These are phyloP conservation scores for Alopecurus myosuroides DNA, from an alignment of 176 grass and related monocot species.

Conservation along the genomic window DNA sequence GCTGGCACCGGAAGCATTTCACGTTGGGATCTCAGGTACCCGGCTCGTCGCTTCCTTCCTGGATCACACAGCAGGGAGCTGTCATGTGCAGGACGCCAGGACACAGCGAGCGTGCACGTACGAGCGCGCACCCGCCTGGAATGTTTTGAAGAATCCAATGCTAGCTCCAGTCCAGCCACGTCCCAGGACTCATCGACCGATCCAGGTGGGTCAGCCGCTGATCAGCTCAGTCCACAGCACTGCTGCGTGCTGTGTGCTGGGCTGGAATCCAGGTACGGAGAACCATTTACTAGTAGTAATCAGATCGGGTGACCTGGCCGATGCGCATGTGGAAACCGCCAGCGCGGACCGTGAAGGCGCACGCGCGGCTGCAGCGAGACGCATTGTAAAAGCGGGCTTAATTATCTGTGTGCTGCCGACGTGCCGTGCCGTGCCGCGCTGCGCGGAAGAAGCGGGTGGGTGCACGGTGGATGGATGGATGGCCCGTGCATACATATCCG, in stretches of 20 bases:
- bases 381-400: background rate
- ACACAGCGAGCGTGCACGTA: constrained; percentile 16
- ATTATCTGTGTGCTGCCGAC: background rate
- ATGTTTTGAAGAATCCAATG: constrained; percentile 53
- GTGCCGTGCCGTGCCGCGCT: background rate
- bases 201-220: background rate
- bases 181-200: background rate
- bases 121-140: background rate
- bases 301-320: background rate
- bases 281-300: background rate
- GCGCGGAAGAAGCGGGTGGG: background rate
- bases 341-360: background rate
- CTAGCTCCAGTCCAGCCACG: background rate
- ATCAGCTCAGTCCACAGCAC: background rate
- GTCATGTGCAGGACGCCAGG: constrained; percentile 16
- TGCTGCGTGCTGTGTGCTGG: background rate
- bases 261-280: constrained; percentile 12
- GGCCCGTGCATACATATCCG: background rate
- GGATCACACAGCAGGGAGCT: background rate
- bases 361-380: background rate
- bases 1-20: background rate
- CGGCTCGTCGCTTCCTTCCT: background rate
- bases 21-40: background rate
- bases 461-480: background rate
- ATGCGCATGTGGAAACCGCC: background rate